Base-by-base conservation (phyloP, 2,329 filamentous ascomycete genomes). In the Fusarium buharicum region DNA sequence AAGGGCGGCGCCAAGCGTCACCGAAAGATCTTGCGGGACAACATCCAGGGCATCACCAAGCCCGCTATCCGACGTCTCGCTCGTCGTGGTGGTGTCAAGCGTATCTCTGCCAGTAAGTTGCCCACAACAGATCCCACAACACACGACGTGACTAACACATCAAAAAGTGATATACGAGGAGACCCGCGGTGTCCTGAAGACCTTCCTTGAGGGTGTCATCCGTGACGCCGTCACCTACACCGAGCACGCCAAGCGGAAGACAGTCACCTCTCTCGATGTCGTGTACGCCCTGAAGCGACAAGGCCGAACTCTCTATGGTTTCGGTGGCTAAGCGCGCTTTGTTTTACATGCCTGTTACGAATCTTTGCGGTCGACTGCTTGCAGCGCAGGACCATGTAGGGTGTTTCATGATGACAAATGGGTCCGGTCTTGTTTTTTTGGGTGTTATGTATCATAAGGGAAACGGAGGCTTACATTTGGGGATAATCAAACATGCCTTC, bases 21-120 rank as follows among this genome's bases (percentile, higher is more conserved):
- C 85, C 90, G 94, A 77, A 97, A 97, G 91, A 97, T 97, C 86
- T 87, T 97, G 81, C 93, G 93, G 83, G 93, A 97, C 90, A 97
- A 97, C 91, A 97, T 97, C 78, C 93, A 97, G 86, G 93, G 93
- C 83, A 97, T 97, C 78, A 97, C 93, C 77, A 97, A 97, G 91
- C 93, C 93, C 74, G 93, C 93, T 73, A 97, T 97, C 83, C 91
- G 93, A 76, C 93, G 93, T 95, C 93, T 97, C 79, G 93, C 93
- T 70, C 93, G 93, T 82, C 93, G 93, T 95, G 93, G 93, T 82
- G 93, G 93, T 94, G 93, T 97, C 87, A 97, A 97, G 92, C 93
- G 93, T 96, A 97, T 97, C 76, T 97, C 93, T 75, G 93, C 93
- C 79, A 96, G 89, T 91, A 87, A 79, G 85, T 82, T 14, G 7